Percentiles rank a stretch among this genome's conserved stretches.
Evolutionary conservation across 169 alveolate species (phyloP).

Genomic region (Theileria annulata): DNA sequence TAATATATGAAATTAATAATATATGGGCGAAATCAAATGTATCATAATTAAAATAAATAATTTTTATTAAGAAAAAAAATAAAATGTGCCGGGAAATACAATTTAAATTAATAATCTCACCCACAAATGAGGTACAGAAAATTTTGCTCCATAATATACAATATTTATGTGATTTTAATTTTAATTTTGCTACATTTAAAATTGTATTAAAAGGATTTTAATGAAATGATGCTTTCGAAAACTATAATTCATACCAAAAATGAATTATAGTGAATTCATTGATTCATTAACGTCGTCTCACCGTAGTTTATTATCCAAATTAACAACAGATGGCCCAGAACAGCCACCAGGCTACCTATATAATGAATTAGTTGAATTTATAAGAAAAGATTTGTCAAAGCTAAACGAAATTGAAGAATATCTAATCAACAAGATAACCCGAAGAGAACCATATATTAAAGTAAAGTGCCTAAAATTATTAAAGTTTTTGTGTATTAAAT

Average conservation of each 20-base stretch:
- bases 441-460: constrained; percentile 71
- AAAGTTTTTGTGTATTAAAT: constrained; percentile 68
- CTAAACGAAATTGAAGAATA: constrained; percentile 67
- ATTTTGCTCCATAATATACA: too few species aligned
- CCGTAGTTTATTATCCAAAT: constrained; percentile 61
- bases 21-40: not conserved
- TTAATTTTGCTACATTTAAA: too few species aligned
- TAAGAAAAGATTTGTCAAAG: constrained; percentile 48
- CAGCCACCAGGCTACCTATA: constrained; percentile 78
- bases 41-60: not conserved
- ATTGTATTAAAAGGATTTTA: too few species aligned
- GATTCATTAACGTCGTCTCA: constrained; percentile 36
- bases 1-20: not conserved
- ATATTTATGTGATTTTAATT: too few species aligned
- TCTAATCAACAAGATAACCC: constrained; percentile 64
- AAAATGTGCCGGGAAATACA: not conserved
- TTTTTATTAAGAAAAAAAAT: constrained; percentile 8
- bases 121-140: too few species aligned
- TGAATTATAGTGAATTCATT: constrained; percentile 31
- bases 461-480: constrained; percentile 71
- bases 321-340: constrained; percentile 74
- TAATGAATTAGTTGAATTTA: constrained; percentile 71
- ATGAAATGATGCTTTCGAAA: not conserved
- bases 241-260: not conserved
- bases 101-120: not conserved